Evolutionary conservation across 345 rosid genomes (phyloP), one percentile per base, ranked within the genome.

Genomic region (Aquilaria yunnanensis): DNA sequence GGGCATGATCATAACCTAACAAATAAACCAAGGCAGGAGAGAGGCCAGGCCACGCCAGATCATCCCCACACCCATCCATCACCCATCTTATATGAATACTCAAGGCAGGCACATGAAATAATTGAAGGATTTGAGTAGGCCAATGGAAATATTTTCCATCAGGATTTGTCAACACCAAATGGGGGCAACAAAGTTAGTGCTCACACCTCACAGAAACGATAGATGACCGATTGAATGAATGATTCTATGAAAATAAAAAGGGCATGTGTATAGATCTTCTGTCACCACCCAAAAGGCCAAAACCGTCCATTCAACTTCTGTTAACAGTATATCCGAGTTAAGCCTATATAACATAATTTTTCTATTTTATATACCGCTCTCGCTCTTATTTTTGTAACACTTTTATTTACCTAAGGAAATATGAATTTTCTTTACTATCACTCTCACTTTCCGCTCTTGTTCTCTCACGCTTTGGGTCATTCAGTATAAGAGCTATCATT

Each of bases 111-210:
- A 30, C 51, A 58, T 47, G 11, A 67, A 31, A 10, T 6, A 56
- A 41, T 11, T 34, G n/a, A 55, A 37, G 43, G 5, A 37, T 37
- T 32, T 10, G 48, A 61, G 34, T 63, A 30, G 12, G 47, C 37
- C 58, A 62, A 67, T 48, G 54, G 53, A 59, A 14, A 32, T 51
- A 6, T 59, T 54, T 65, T 62, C 62, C 54, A 37, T 59, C 47
- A 60, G 50, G 71, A 73, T 77, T 72, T 77, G 72, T 66, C 61
- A 66, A 33, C 72, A 37, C 53, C 32, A 54, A 34, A 7, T 45
- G 64, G 64, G 43, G 57, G 66, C 73, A 70, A 37, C 57, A 54
- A 53, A 57, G 57, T 55, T 67, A 71, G 62, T 64, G 66, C 43
- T 37, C 43, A 37, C 43, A 37, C 29, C 41, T 10, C 12, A 12